Conservation (phyloP, 768 basidiomycete species). For the Boletus sp. region DNA sequence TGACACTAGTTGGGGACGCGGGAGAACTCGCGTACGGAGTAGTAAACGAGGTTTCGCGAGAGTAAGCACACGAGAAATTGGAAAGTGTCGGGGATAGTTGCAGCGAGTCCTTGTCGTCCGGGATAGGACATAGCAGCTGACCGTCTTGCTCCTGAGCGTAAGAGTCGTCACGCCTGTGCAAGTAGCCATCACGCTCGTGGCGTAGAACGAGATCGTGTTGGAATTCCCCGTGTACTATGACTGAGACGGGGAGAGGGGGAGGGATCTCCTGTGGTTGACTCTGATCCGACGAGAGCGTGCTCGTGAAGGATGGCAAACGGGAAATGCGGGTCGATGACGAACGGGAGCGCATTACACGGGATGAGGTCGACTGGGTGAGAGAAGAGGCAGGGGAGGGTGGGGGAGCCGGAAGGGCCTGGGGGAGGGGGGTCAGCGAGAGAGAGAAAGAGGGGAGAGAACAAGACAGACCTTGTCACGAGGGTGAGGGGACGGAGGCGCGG, state of each 20-base stretch:
- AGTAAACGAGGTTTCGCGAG: conserved; percentile 28
- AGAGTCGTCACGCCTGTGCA: conserved; percentile 20
- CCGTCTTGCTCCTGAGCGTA: conserved; percentile 13
- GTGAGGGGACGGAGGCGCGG: not conserved
- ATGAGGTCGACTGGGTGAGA: conserved; percentile 25
- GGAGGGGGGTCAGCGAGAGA: not conserved
- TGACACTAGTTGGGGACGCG: conserved; percentile 19
- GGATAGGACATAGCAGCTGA: conserved; percentile 10
- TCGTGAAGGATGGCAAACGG: conserved; percentile 33
- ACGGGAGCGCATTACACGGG: conserved; percentile 29
- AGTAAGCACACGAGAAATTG: conserved; percentile 26
- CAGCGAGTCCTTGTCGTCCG: conserved; percentile 28
- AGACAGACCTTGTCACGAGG: conserved; percentile 14
- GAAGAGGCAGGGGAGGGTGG: conserved; percentile 31
- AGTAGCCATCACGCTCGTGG: conserved; percentile 12
- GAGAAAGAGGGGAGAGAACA: not conserved
- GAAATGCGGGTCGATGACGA: conserved; percentile 32
- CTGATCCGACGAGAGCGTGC: conserved; percentile 34
- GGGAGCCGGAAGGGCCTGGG: conserved; percentile 19
- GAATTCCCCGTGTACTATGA: conserved; percentile 29
- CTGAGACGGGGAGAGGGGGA: conserved; percentile 29
- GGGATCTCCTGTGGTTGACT: conserved; percentile 27
- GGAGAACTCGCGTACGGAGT: conserved; percentile 22
- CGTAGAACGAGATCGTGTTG: conserved; percentile 27
- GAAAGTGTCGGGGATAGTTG: conserved; percentile 30